phyloP scores from a whole-genome alignment of 2,329 filamentous ascomycete species.

The Penicillium sp. region DNA sequence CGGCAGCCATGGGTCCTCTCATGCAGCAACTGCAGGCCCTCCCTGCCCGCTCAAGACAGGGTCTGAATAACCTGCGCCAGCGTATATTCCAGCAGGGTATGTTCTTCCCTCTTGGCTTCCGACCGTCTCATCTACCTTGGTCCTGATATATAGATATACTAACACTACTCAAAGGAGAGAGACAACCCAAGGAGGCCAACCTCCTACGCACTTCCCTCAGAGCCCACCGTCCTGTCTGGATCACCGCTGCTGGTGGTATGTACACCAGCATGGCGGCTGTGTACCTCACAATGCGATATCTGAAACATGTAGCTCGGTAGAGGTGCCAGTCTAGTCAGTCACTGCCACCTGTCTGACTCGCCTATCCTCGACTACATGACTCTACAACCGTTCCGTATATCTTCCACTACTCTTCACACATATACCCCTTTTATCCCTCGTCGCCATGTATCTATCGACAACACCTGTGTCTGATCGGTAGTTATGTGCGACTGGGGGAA shows the following conservation, averaged over 20 bases:
- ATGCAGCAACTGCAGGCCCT: conserved; percentile 24
- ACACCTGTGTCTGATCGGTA: not conserved
- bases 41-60: conserved; percentile 26
- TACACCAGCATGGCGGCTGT: conserved; percentile 36
- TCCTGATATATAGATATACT: conserved; percentile 1
- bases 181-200: conserved; percentile 29
- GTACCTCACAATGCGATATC: conserved; percentile 33
- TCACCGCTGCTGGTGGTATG: conserved; percentile 31
- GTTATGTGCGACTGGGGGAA: not conserved
- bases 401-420: not conserved
- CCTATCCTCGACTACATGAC: not conserved
- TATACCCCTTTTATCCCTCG: not conserved
- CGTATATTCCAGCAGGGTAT: conserved; percentile 30
- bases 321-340: conserved; percentile 2
- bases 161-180: conserved; percentile 23
- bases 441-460: conserved; percentile 3
- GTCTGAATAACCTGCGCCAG: conserved; percentile 25
- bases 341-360: not conserved
- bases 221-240: conserved; percentile 36
- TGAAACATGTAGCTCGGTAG: conserved; percentile 24
- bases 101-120: not conserved
- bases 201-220: conserved; percentile 33
- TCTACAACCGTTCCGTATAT: not conserved
- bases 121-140: not conserved
- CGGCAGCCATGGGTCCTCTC: conserved; percentile 25